Evolutionary conservation across 441 rosid genomes (phyloP).

Genomic region (Populus tomentosa): DNA sequence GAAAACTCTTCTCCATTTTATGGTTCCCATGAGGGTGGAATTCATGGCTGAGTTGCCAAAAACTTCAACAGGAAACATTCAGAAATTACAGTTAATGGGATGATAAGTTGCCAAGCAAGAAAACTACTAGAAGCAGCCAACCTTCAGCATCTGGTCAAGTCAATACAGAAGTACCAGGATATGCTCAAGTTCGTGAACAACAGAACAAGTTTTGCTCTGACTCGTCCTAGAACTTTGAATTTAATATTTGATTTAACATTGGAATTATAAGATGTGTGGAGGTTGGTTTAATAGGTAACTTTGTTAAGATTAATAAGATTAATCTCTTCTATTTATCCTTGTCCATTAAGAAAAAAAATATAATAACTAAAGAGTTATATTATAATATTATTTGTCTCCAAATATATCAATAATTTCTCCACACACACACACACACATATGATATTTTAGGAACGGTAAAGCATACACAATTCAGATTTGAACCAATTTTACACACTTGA

Average conservation of each 20-base stretch:
- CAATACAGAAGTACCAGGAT: slow-evolving; percentile 2
- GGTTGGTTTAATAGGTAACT: too few relatives aligned
- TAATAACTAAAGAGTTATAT: too few relatives aligned
- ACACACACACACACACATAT: too few relatives aligned
- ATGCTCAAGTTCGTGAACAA: slow-evolving; percentile 20
- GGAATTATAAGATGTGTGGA: too few relatives aligned
- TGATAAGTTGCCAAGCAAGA: slow-evolving; percentile 7
- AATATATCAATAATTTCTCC: too few relatives aligned
- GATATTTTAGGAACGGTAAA: too few relatives aligned
- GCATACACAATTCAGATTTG: too few relatives aligned
- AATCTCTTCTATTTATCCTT: too few relatives aligned
- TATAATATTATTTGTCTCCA: too few relatives aligned
- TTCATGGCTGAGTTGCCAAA: slow-evolving; percentile 50
- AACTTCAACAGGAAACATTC: slow-evolving; percentile 50
- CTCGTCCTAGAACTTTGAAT: slow-evolving; percentile 33
- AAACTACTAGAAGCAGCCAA: neutral
- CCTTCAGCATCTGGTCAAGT: neutral
- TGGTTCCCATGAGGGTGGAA: slow-evolving; percentile 60
- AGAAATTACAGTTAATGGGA: slow-evolving; percentile 44
- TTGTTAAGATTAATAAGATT: too few relatives aligned
- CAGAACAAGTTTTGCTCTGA: slow-evolving; percentile 15
- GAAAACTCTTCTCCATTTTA: slow-evolving; percentile 47
- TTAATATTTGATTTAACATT: neutral
- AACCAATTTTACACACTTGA: too few relatives aligned
- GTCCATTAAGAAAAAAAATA: too few relatives aligned